A percentile compares a stretch with the other conserved stretches of the same genome.
Evolutionary conservation across 2,329 filamentous ascomycete species (phyloP).

Genomic region (Rachicladosporium sp.): DNA sequence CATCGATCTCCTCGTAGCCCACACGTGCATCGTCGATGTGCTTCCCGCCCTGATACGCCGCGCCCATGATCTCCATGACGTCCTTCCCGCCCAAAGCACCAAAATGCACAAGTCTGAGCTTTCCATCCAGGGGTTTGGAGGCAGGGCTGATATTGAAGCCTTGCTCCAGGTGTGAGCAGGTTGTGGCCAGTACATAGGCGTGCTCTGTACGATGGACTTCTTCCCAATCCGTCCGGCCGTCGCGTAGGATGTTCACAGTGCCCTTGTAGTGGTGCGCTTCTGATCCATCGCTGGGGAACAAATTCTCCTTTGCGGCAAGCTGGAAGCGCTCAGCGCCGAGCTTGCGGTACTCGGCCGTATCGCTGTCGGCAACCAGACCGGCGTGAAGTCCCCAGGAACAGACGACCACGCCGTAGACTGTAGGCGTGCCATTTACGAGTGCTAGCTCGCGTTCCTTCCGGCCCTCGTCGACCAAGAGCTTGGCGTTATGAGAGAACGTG

Average conservation of each 20-base stretch:
- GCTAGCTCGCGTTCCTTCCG: constrained; percentile 29
- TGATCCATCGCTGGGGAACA: constrained; percentile 45
- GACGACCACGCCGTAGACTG: constrained; percentile 63
- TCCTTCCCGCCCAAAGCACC: constrained; percentile 51
- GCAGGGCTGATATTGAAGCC: constrained; percentile 70
- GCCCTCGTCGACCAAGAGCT: constrained; percentile 31
- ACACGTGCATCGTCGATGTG: constrained; percentile 47
- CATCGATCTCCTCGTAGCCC: constrained; percentile 58
- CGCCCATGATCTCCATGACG: constrained; percentile 64
- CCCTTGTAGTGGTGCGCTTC: constrained; percentile 46
- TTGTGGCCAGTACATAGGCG: constrained; percentile 62
- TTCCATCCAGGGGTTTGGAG: constrained; percentile 57
- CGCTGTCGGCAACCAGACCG: constrained; percentile 78
- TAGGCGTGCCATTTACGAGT: constrained; percentile 19
- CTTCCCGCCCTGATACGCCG: constrained; percentile 45
- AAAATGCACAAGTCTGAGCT: constrained; percentile 63
- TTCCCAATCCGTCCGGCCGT: constrained; percentile 18
- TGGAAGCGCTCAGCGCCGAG: constrained; percentile 68
- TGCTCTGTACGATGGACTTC: constrained; percentile 39
- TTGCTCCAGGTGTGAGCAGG: constrained; percentile 72
- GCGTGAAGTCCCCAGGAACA: constrained; percentile 86
- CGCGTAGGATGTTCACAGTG: constrained; percentile 33
- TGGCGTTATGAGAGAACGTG: constrained; percentile 33
- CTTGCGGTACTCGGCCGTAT: constrained; percentile 67
- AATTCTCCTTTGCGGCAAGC: constrained; percentile 67